Conservation (phyloP, 306 rosid species). For the Begonia loranthoides region DNA sequence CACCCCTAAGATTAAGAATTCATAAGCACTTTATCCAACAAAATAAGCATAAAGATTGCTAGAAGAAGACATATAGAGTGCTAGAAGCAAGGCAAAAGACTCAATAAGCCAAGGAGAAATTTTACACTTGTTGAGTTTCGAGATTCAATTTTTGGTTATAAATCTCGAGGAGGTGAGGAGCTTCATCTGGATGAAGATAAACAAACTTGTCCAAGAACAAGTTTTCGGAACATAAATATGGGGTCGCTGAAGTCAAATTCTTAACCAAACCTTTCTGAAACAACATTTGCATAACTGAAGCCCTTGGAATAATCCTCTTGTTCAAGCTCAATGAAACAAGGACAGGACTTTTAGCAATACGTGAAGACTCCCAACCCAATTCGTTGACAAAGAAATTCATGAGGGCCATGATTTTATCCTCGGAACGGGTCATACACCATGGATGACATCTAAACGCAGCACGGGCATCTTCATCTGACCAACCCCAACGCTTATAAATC, state of each 20-base stretch:
- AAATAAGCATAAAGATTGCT: too few relatives aligned
- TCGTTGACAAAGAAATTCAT: constrained; percentile 23
- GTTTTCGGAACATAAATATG: constrained; percentile 3
- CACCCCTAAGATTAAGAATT: too few relatives aligned
- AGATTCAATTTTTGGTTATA: constrained; percentile 7
- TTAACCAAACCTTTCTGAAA: constrained; percentile 14
- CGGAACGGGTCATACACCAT: constrained; percentile 23
- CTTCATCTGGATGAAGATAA: constrained; percentile 12
- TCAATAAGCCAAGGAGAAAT: not conserved
- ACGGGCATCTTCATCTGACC: constrained; percentile 17
- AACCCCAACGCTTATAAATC: constrained; percentile 32
- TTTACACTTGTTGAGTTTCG: constrained; percentile 1
- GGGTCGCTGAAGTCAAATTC: not conserved
- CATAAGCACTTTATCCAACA: too few relatives aligned
- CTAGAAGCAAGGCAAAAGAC: too few relatives aligned
- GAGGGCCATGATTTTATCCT: constrained; percentile 13
- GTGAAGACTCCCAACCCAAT: constrained; percentile 22
- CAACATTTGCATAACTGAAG: constrained; percentile 20
- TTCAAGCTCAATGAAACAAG: constrained; percentile 19
- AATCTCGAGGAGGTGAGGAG: constrained; percentile 15
- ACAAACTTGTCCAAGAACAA: constrained; percentile 15
- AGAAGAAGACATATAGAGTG: too few relatives aligned
- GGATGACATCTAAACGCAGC: constrained; percentile 21
- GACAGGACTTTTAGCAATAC: constrained; percentile 5
- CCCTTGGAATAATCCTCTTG: constrained; percentile 26